Percentiles rank a stretch among this genome's conserved stretches.
These are phyloP conservation scores for Corniculantispora saksenae DNA, from an alignment of 2,329 filamentous ascomycete genomes.

Conservation along the genomic window DNA sequence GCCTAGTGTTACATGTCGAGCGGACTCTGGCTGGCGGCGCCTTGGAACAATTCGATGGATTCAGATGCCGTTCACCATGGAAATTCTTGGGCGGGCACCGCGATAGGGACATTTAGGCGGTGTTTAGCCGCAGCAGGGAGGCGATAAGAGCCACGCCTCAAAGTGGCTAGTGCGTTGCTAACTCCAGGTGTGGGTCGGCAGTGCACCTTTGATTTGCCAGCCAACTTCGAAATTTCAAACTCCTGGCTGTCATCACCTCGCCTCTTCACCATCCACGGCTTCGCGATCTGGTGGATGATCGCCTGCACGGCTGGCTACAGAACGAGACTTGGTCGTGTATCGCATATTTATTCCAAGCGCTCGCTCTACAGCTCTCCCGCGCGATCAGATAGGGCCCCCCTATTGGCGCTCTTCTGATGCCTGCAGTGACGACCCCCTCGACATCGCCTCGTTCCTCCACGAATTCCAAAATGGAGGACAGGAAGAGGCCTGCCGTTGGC, in stretches of 20 bases:
- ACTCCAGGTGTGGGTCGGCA: conserved; percentile 36
- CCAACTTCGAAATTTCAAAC: conserved; percentile 49
- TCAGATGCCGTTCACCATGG: conserved; percentile 24
- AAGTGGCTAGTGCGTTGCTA: conserved; percentile 38
- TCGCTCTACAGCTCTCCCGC: conserved; percentile 34
- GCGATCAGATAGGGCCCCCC: conserved; percentile 26
- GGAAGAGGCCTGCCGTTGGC: conserved; percentile 87
- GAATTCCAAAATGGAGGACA: conserved; percentile 97
- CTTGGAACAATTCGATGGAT: neutral
- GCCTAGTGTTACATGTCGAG: conserved; percentile 10
- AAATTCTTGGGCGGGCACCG: conserved; percentile 33
- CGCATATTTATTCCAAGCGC: conserved; percentile 29
- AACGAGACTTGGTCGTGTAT: conserved; percentile 38
- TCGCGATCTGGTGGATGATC: conserved; percentile 39
- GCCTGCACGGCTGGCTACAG: conserved; percentile 33
- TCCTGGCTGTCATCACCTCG: conserved; percentile 38
- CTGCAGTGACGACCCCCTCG: conserved; percentile 75
- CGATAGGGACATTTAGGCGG: conserved; percentile 25
- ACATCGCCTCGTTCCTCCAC: conserved; percentile 74
- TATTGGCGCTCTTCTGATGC: conserved; percentile 66
- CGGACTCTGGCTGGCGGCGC: neutral
- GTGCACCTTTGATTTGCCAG: conserved; percentile 42
- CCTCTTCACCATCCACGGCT: conserved; percentile 35
- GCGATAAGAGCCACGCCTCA: conserved; percentile 34
- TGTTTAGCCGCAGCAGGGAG: conserved; percentile 34